Evolutionary conservation across 176 grass and related monocot genomes (phyloP).

Genomic region (Otatea glauca): DNA sequence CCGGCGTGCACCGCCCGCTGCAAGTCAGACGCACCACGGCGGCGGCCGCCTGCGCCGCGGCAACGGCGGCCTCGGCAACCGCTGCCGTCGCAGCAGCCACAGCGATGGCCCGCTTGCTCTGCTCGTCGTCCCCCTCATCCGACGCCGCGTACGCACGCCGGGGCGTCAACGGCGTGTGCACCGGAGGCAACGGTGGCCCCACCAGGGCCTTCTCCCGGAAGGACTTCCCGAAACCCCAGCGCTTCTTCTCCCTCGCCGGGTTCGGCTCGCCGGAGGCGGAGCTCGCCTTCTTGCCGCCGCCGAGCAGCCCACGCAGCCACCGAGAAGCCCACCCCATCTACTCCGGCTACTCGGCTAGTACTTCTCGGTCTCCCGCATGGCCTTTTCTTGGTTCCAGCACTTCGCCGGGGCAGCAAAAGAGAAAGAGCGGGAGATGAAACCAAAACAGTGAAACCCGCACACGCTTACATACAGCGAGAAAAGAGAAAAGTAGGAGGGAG

Average conservation of each 20-base stretch:
- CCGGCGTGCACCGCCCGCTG: slow-evolving; percentile 54
- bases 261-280: slow-evolving; percentile 36
- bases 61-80: slow-evolving; percentile 82
- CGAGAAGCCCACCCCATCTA: slow-evolving; percentile 74
- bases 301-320: slow-evolving; percentile 75
- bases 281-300: slow-evolving; percentile 59
- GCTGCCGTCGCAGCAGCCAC: slow-evolving; percentile 86
- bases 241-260: slow-evolving; percentile 53
- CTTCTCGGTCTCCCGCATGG: slow-evolving; percentile 18
- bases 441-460: slow-evolving; percentile 41
- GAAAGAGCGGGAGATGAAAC: slow-evolving; percentile 68
- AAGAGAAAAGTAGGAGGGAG: neutral
- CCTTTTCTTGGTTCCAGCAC: neutral
- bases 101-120: slow-evolving; percentile 91
- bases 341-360: slow-evolving; percentile 26
- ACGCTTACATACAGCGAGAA: slow-evolving; percentile 11
- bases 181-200: slow-evolving; percentile 21
- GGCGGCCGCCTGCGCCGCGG: slow-evolving; percentile 77
- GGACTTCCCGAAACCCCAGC: slow-evolving; percentile 71
- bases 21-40: slow-evolving; percentile 82
- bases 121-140: slow-evolving; percentile 54
- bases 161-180: slow-evolving; percentile 26
- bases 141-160: slow-evolving; percentile 28
- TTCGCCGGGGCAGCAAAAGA: neutral
- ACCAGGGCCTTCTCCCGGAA: slow-evolving; percentile 62